These are phyloP conservation scores for Cladophialophora carrionii DNA, from an alignment of 2,329 filamentous ascomycete species.

Conservation along the genomic window DNA sequence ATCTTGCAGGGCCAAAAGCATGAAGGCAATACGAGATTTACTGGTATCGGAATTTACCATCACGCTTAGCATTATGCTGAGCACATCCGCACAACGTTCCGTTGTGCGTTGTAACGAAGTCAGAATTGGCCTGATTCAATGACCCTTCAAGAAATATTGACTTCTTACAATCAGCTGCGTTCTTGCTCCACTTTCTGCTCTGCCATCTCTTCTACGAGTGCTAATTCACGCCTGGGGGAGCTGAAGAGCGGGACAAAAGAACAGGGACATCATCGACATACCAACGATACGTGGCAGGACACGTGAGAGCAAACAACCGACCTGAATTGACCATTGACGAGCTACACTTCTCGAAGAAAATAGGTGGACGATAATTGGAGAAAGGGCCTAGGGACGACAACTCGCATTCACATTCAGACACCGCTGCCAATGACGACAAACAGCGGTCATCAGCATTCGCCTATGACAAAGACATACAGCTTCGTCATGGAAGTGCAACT, in stretches of 20 bases:
- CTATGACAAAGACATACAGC: slow-evolving; percentile 8
- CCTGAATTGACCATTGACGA: no score
- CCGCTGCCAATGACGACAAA: slow-evolving; percentile 2
- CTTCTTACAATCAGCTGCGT: neutral
- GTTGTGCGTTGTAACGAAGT: neutral
- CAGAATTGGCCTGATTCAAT: neutral
- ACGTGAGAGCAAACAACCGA: no score
- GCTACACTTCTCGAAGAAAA: no score
- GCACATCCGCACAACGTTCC: neutral
- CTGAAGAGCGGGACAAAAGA: no score
- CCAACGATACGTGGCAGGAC: no score
- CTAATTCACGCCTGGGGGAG: no score
- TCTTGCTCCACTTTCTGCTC: no score
- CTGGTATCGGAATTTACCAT: neutral
- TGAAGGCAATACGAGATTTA: neutral
- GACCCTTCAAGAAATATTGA: neutral
- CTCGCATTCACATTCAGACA: neutral
- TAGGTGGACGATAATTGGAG: neutral
- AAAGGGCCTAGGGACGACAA: neutral
- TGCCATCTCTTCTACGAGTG: no score
- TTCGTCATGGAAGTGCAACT: slow-evolving; percentile 26
- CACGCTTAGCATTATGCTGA: neutral
- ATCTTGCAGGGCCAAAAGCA: neutral
- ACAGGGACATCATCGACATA: no score
- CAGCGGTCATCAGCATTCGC: slow-evolving; percentile 2